Evolutionary conservation across 805 yeast genomes (phyloP), one percentile per base, ranked within the genome.

Genomic region (Kuraishia molischiana): DNA sequence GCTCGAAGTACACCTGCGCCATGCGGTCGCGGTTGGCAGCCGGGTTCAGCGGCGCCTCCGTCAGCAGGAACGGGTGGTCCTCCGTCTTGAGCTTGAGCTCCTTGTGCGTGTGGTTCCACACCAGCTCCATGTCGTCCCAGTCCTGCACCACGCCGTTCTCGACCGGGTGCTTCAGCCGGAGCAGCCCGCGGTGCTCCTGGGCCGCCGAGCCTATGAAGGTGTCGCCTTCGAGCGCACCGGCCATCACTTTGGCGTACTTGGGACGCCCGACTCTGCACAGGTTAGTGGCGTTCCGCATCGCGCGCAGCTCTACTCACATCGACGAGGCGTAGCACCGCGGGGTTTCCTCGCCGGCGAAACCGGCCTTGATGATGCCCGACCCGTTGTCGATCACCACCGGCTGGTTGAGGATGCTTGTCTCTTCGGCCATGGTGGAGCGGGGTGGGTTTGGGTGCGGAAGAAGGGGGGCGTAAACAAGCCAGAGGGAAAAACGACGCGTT

Each of bases 31-130:
- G 54, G 53, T 84, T 79, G 2, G 54, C 44, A 19, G 68, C 58
- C 1, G 89, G 90, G 48, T 85, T 85, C 41, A 86, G 59, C 5
- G 96, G 95, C 1, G 95, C 89, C 52, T 89, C 97, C 0, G 97
- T 89, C 19, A 89, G 64, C 35, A 89, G 62, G 10, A 89, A 62
- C 1, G 97, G 96, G 59, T 90, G 97, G 32, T 86, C 95, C 47
- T 84, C 90, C 5, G 78, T 56, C 29, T 64, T 60, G 13, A 78
- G 67, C 43, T 70, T 69, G 37, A 83, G 60, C 29, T 74, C 81
- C 19, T 73, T 70, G 44, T 82, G 74, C 0, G 83, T 68, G 46
- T 77, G 71, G 36, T 72, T 67, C 97, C 97, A 90, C 5, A 89
- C 56, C 34, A 61, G 53, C 53, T 89, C 95, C 84, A 90, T 79